A percentile compares a stretch with the other conserved stretches of the same genome.
These are phyloP conservation scores for Phialemonium atrogriseum DNA, from an alignment of 2,329 filamentous ascomycete species.

Conservation along the genomic window DNA sequence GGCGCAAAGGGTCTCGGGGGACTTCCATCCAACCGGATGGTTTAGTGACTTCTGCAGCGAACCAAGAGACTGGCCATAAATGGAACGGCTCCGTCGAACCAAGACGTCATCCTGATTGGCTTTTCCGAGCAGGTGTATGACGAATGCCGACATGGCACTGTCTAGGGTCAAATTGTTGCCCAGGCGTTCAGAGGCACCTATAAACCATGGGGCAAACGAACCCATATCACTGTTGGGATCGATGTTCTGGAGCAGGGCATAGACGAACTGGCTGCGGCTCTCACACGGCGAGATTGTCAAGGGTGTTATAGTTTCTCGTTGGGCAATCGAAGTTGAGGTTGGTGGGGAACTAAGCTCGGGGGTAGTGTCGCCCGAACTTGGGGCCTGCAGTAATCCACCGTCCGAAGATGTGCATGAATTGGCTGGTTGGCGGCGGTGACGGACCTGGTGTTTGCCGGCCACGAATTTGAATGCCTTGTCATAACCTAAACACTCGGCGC, in stretches of 20 bases:
- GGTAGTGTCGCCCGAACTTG: too few relatives aligned
- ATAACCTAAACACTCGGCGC: constrained; percentile 29
- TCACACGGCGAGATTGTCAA: too few relatives aligned
- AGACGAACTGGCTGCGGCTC: constrained; percentile 20
- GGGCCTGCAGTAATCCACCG: too few relatives aligned
- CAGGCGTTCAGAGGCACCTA: constrained; percentile 17
- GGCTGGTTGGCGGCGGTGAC: constrained; percentile 15
- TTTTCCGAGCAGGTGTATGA: constrained; percentile 29
- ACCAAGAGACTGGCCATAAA: constrained; percentile 28
- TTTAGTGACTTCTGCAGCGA: constrained; percentile 26
- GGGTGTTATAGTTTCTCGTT: too few relatives aligned
- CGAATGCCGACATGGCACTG: constrained; percentile 27
- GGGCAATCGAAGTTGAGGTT: too few relatives aligned
- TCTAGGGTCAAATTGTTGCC: constrained; percentile 27
- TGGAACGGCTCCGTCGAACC: constrained; percentile 23
- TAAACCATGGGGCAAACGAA: constrained; percentile 16
- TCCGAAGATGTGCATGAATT: constrained; percentile 14
- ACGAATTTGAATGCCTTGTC: constrained; percentile 30
- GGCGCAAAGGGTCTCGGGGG: constrained; percentile 31
- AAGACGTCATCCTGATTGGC: constrained; percentile 18
- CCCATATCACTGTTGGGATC: constrained; percentile 3
- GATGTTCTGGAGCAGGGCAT: constrained; percentile 19
- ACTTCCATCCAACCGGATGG: constrained; percentile 28
- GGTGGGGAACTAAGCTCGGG: too few relatives aligned
- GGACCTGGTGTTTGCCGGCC: constrained; percentile 28